Percentiles rank a stretch among this genome's conserved stretches.
These are phyloP conservation scores for Myriosclerotinia curreyana DNA, from an alignment of 2,329 filamentous ascomycete genomes.

Conservation along the genomic window DNA sequence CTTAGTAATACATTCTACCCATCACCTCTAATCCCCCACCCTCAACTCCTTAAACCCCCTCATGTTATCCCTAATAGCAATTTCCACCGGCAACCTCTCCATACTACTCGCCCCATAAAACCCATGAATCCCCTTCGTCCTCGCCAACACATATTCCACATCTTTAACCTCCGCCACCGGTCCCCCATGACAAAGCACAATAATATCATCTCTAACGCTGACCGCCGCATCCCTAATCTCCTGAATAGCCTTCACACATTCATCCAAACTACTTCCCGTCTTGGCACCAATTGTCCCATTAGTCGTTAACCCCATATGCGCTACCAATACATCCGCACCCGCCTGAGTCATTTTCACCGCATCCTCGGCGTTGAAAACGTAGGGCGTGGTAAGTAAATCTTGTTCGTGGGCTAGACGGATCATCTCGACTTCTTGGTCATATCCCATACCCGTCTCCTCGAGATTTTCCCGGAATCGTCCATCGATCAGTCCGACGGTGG, in stretches of 20 bases:
- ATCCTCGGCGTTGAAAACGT: slow-evolving; percentile 64
- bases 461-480: slow-evolving; percentile 64
- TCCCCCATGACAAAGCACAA: slow-evolving; percentile 68
- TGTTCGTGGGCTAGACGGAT: slow-evolving; percentile 56
- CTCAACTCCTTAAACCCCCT: slow-evolving; percentile 48
- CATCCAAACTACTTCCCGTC: slow-evolving; percentile 59
- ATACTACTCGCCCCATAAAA: slow-evolving; percentile 71
- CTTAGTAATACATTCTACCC: background rate
- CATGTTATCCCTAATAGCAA: slow-evolving; percentile 59
- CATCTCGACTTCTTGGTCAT: slow-evolving; percentile 64
- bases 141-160: slow-evolving; percentile 58
- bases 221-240: slow-evolving; percentile 60
- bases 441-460: slow-evolving; percentile 71
- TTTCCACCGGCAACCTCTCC: slow-evolving; percentile 66
- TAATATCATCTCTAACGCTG: slow-evolving; percentile 54
- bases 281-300: slow-evolving; percentile 62
- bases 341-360: slow-evolving; percentile 59
- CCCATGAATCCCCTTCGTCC: slow-evolving; percentile 63
- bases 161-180: slow-evolving; percentile 64
- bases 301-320: slow-evolving; percentile 66
- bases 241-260: slow-evolving; percentile 61
- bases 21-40: slow-evolving; percentile 3
- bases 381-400: slow-evolving; percentile 65
- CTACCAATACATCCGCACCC: slow-evolving; percentile 65
- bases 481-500: slow-evolving; percentile 69